Conservation (phyloP, 2,329 filamentous ascomycete species). For the Plenodomus biglobosus region DNA sequence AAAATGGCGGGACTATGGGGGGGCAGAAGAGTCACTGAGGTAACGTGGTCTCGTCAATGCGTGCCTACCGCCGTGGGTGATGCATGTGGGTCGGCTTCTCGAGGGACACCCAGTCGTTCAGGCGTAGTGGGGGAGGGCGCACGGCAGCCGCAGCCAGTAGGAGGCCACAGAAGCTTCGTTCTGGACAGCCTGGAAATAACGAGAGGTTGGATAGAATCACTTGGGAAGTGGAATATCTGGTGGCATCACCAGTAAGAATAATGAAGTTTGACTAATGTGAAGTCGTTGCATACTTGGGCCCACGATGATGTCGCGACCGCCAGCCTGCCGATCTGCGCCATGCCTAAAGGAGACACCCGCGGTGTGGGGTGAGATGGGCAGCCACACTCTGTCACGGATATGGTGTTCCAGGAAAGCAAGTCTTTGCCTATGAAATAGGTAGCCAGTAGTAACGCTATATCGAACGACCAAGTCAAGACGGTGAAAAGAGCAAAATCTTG, state of each 20-base stretch:
- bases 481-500: too few relatives aligned
- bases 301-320: conserved; percentile 15
- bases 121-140: conserved; percentile 8
- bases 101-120: conserved; percentile 8
- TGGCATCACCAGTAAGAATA: neutral
- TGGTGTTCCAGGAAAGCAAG: neutral
- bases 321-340: conserved; percentile 8
- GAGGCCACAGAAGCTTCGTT: neutral
- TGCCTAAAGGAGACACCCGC: conserved; percentile 4
- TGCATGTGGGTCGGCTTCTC: conserved; percentile 11
- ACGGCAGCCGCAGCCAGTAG: conserved; percentile 6
- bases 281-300: neutral
- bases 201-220: too few relatives aligned
- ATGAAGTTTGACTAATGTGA: neutral
- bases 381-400: neutral
- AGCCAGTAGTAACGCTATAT: too few relatives aligned
- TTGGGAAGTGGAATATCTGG: neutral
- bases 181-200: conserved; percentile 1
- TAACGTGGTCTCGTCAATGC: conserved; percentile 1
- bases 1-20: conserved; percentile 1
- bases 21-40: neutral
- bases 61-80: conserved; percentile 6
- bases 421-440: neutral
- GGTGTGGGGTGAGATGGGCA: neutral
- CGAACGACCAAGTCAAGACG: too few relatives aligned